Evolutionary conservation across 2,329 filamentous ascomycete genomes (phyloP).

Genomic region (Aspergillus nomiae): DNA sequence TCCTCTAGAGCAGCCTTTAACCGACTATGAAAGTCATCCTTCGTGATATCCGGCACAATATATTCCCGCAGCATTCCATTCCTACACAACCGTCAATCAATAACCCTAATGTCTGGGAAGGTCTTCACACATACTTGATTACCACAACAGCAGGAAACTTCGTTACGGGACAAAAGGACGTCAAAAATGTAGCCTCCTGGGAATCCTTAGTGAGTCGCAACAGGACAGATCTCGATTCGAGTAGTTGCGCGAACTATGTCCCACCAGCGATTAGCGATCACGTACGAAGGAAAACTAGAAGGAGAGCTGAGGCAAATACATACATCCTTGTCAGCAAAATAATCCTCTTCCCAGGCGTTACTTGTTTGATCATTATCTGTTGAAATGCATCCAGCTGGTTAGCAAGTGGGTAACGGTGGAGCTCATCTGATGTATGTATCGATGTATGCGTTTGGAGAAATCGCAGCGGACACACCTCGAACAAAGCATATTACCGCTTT

Average conservation of each 20-base stretch:
- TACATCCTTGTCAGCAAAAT: constrained; percentile 58
- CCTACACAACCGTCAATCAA: constrained; percentile 41
- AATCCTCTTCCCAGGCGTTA: constrained; percentile 71
- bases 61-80: constrained; percentile 79
- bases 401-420: constrained; percentile 6
- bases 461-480: constrained; percentile 56
- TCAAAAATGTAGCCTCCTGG: constrained; percentile 77
- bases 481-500: constrained; percentile 87
- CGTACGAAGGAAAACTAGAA: not conserved
- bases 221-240: constrained; percentile 66
- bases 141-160: constrained; percentile 77
- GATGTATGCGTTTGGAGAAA: not conserved
- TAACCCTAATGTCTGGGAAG: not conserved
- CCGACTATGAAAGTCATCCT: constrained; percentile 66
- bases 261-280: constrained; percentile 1
- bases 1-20: constrained; percentile 49
- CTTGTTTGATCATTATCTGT: constrained; percentile 72
- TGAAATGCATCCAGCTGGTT: constrained; percentile 16
- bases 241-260: constrained; percentile 55
- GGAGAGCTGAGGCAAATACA: not conserved
- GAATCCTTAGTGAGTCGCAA: constrained; percentile 72
- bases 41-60: constrained; percentile 64
- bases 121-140: constrained; percentile 61
- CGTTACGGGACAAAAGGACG: constrained; percentile 79
- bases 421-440: not conserved